phyloP scores from a whole-genome alignment of 169 alveolate genomes.

The Cytauxzoon felis region DNA sequence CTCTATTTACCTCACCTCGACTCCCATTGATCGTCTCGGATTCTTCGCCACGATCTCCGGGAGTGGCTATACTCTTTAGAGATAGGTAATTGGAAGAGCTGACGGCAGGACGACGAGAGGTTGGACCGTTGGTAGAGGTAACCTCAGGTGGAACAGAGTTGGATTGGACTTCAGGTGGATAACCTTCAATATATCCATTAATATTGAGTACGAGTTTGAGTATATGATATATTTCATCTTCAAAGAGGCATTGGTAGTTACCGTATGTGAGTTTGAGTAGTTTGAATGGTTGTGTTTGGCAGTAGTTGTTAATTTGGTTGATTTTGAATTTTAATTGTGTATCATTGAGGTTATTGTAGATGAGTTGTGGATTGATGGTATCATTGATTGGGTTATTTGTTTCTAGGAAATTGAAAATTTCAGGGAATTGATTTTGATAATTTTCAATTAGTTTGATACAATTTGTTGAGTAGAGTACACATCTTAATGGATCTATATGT shows the following conservation, averaged over 20 bases:
- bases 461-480: constrained; percentile 36
- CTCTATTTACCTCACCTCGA: no score
- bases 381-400: background rate
- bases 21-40: no score
- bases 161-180: no score
- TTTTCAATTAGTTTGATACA: constrained; percentile 9
- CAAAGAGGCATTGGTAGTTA: constrained; percentile 19
- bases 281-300: constrained; percentile 22
- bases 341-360: constrained; percentile 20
- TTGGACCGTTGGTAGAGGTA: no score
- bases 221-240: background rate
- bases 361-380: constrained; percentile 8
- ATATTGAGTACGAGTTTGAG: constrained; percentile 9
- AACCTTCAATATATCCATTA: no score
- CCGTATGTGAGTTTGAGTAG: constrained; percentile 35
- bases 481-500: constrained; percentile 1
- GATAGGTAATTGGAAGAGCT: no score
- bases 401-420: constrained; percentile 25
- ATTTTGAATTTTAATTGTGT: constrained; percentile 5
- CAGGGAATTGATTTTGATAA: constrained; percentile 39
- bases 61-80: no score
- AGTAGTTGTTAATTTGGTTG: constrained; percentile 6
- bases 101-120: no score
- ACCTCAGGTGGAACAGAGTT: no score
- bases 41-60: no score